Percentiles rank a stretch among this genome's conserved stretches.
Conservation (phyloP, 1,284 basidiomycete species). For the Ceratobasidium sp. region DNA sequence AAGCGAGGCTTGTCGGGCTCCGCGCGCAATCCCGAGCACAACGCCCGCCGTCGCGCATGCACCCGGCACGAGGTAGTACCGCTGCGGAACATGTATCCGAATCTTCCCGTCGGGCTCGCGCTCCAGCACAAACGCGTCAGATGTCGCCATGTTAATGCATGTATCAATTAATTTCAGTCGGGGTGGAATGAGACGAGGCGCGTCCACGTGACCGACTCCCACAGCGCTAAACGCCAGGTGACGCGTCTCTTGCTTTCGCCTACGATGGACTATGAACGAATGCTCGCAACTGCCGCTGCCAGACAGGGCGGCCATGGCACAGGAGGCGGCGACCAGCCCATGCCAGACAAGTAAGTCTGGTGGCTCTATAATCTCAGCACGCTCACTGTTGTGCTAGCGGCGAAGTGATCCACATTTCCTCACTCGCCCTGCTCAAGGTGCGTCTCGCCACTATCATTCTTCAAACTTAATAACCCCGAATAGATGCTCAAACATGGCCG, state of each 20-base stretch:
- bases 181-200: neutral
- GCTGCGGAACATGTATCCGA: constrained; percentile 57
- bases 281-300: constrained; percentile 45
- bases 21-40: constrained; percentile 77
- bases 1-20: constrained; percentile 66
- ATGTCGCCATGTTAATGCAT: constrained; percentile 21
- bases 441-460: constrained; percentile 47
- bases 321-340: constrained; percentile 64
- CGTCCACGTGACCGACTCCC: constrained; percentile 20
- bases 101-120: constrained; percentile 35
- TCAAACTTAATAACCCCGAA: neutral
- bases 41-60: constrained; percentile 72
- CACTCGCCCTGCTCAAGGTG: constrained; percentile 92
- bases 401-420: constrained; percentile 97
- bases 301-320: constrained; percentile 51
- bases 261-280: constrained; percentile 48
- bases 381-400: constrained; percentile 69
- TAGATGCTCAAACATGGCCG: constrained; percentile 99
- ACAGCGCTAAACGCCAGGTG: constrained; percentile 33
- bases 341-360: constrained; percentile 77
- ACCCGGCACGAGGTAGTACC: constrained; percentile 65
- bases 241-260: constrained; percentile 42
- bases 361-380: neutral
- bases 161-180: constrained; percentile 26
- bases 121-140: constrained; percentile 27